Percentiles rank a stretch among this genome's conserved stretches.
phyloP scores from a whole-genome alignment of 2,329 filamentous ascomycete species.

The Dryadomyces quercus-mongolicae region DNA sequence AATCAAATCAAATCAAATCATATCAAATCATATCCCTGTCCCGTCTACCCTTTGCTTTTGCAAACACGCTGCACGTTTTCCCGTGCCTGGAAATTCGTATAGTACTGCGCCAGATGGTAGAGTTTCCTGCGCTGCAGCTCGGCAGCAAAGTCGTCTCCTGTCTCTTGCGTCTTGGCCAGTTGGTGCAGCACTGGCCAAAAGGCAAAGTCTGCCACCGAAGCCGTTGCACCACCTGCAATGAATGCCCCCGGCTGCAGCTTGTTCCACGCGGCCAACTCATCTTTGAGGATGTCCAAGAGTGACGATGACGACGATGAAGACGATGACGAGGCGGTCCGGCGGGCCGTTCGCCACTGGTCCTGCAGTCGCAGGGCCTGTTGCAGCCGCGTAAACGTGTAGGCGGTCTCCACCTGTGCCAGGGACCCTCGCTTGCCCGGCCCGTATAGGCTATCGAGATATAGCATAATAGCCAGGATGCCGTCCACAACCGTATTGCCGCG shows the following conservation, averaged over 20 bases:
- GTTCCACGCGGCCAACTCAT: constrained; percentile 29
- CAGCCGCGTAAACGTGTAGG: constrained; percentile 27
- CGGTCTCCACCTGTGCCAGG: constrained; percentile 17
- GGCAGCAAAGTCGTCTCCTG: constrained; percentile 19
- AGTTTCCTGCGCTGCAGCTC: constrained; percentile 13
- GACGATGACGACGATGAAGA: not conserved
- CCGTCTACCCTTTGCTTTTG: not conserved
- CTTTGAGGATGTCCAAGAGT: constrained; percentile 13
- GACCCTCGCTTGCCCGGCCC: constrained; percentile 18
- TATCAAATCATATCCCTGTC: not conserved
- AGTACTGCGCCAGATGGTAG: constrained; percentile 24
- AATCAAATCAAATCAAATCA: not conserved
- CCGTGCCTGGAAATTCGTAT: constrained; percentile 10
- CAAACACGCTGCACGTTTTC: constrained; percentile 1
- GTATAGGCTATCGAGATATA: constrained; percentile 48
- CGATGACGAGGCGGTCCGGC: not conserved
- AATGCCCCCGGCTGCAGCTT: constrained; percentile 23
- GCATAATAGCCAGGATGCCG: constrained; percentile 40
- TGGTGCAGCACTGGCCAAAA: constrained; percentile 43
- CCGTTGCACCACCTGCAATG: constrained; percentile 27
- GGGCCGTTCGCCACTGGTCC: constrained; percentile 20
- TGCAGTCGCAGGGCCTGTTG: constrained; percentile 27
- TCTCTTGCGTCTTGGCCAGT: constrained; percentile 24
- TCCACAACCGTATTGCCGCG: constrained; percentile 29
- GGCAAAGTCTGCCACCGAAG: constrained; percentile 40